phyloP scores from a whole-genome alignment of 768 basidiomycete genomes.

The Lyophyllum shimeji region DNA sequence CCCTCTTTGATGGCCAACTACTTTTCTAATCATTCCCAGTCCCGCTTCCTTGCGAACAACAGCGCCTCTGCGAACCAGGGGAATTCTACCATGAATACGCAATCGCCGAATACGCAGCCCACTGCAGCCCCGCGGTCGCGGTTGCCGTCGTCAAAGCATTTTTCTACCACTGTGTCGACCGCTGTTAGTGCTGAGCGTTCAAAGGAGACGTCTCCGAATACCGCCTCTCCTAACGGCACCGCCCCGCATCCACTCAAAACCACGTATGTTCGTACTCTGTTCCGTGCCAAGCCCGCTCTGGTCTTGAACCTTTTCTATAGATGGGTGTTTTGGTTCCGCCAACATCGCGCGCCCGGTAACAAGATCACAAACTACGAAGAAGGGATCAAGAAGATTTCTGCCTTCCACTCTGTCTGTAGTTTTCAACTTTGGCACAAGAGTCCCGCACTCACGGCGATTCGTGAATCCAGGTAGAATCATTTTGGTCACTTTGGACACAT shows the following conservation, averaged over 20 bases:
- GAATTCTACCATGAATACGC: constrained; percentile 21
- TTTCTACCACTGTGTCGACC: constrained; percentile 57
- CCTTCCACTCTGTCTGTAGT: constrained; percentile 77
- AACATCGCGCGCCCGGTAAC: constrained; percentile 86
- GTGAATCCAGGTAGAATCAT: constrained; percentile 79
- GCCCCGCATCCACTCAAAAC: constrained; percentile 75
- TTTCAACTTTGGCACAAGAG: not conserved
- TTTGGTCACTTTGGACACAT: constrained; percentile 94
- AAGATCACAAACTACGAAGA: constrained; percentile 93
- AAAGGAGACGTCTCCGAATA: constrained; percentile 41
- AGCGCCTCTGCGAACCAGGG: constrained; percentile 26
- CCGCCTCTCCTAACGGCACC: constrained; percentile 33
- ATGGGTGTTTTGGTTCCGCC: constrained; percentile 92
- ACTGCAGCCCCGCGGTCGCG: constrained; percentile 41
- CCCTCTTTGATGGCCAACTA: constrained; percentile 58
- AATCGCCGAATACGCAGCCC: constrained; percentile 21
- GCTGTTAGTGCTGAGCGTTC: constrained; percentile 41
- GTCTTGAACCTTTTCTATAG: constrained; percentile 37
- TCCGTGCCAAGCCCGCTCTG: constrained; percentile 19
- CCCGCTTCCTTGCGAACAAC: constrained; percentile 69
- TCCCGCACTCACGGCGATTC: constrained; percentile 7
- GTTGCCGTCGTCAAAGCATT: constrained; percentile 67
- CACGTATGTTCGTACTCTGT: constrained; percentile 77
- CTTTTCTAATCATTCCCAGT: constrained; percentile 81
- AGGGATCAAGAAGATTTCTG: constrained; percentile 89